Evolutionary conservation across 169 alveolate species (phyloP).

Genomic region (Theileria orientalis): DNA sequence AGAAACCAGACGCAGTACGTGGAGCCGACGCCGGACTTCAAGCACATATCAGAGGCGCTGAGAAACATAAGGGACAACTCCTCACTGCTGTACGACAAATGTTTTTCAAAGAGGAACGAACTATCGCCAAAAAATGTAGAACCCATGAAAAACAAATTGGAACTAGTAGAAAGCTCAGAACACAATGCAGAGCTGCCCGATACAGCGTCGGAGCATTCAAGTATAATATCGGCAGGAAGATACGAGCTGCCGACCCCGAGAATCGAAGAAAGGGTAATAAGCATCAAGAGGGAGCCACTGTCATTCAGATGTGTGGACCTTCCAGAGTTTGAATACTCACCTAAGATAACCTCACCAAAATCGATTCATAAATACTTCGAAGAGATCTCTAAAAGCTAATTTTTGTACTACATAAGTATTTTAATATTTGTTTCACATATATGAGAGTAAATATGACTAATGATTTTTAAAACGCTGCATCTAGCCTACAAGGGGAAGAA

Average conservation of each 20-base stretch:
- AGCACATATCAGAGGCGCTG: constrained; percentile 28
- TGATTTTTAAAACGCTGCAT: constrained; percentile 30
- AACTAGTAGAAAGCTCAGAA: not conserved
- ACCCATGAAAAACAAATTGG: not conserved
- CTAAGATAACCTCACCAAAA: constrained; percentile 52
- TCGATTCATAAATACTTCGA: constrained; percentile 38
- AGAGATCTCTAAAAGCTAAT: not conserved
- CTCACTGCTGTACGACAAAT: constrained; percentile 33
- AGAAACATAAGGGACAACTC: constrained; percentile 45
- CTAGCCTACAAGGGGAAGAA: constrained; percentile 67
- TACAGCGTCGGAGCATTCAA: not conserved
- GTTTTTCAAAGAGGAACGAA: constrained; percentile 35
- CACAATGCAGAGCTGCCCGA: not conserved
- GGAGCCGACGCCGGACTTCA: constrained; percentile 9
- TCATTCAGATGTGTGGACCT: not conserved
- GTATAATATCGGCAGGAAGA: constrained; percentile 30
- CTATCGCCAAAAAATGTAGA: constrained; percentile 11
- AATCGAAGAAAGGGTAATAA: not conserved
- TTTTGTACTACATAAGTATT: not conserved
- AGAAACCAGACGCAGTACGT: not conserved
- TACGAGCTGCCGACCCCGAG: constrained; percentile 43
- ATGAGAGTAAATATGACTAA: not conserved
- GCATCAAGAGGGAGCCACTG: not conserved
- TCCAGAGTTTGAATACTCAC: constrained; percentile 38
- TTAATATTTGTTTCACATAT: not conserved